Evolutionary conservation across 2,329 filamentous ascomycete species (phyloP), one percentile per base, ranked within the genome.

Genomic region (Nemania sp.): DNA sequence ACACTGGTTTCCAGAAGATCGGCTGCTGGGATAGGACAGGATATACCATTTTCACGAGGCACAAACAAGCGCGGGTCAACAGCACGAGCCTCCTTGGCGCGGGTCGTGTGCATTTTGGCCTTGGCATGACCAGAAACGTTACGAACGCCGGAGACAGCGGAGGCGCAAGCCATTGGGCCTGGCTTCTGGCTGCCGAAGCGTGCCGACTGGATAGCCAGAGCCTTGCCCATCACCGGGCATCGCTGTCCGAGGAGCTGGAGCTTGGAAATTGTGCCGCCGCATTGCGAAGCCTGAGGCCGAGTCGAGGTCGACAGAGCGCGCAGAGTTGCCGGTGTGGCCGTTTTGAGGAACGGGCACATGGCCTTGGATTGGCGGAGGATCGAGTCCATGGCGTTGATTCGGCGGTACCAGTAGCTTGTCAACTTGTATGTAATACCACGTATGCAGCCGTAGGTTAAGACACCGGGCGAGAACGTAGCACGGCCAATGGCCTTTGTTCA

Each of bases 161-260:
- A 74, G 51, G 72, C 68, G 50, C 66, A 71, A 57, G 70, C 64
- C 59, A 75, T 48, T 48, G 53, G 43, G 20, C 33, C 64, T 50
- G 72, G 68, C 50, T 73, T 61, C 54, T 73, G 74, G 47, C 51
- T 51, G 24, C 78, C 74, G 44, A 77, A 71, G 68, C 81, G 80
- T 59, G 83, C 80, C 40, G 82, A 82, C 80, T 97, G 93, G 33
- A 97, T 87, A 57, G 91, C 89, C 72, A 99, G 84, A 36, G 94
- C 94, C 81, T 97, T 96, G 73, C 92, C 93, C 94, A 99, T 99
- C 74, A 99, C 88, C 54, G 94, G 94, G 82, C 94, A 99, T 73
- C 93, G 91, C 70, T 91, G 88, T 67, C 91, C 94, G 69, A 96
- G 86, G 64, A 94, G 85, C 79, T 97, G 94, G 67, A 99, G 82